Base-by-base conservation (phyloP, 176 grass and related monocot species). In the Areca catechu region DNA sequence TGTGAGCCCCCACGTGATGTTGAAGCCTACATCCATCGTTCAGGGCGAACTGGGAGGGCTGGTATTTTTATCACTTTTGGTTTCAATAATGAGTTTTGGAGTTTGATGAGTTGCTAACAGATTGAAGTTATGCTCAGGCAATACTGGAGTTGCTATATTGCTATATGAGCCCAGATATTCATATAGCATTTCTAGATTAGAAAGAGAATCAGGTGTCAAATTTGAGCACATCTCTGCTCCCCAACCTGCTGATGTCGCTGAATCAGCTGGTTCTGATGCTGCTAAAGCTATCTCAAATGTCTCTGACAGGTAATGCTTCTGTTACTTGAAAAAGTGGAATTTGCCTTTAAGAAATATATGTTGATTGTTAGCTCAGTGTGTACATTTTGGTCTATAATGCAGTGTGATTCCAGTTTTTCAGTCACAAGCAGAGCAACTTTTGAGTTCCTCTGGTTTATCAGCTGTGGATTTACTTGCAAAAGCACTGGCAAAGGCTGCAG, bases 11-110 rank as follows among this genome's bases (percentile, higher is more conserved):
- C 93, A 54, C 88, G 84, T 61, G 93, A 98, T 73, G 87, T 98
- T 73, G 93, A 98, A 88, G 93, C 87, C 57, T 98, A 98, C 60
- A 98, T 98, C 30, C 93, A 98, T 70, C 81, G 87, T 19, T 98
- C 93, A 49, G 87, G 87, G 16, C 87, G 93, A 53, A 98, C 93
- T 70, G 93, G 93, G 37, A 88, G 93, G 68, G 93, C 93, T 60
- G 93, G 89, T 95, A 68, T 21, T 37, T 56, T 47, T 58, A 29
- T 18, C 43, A 57, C 12, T 70, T 12, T 20, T 74, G 20, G 9
- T 9, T 34, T 34, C 30, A 66, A 23, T 47, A 48, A 57, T 50
- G 24, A 43, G 49, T 50, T 16, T 21, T 65, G 20, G 24, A 34
- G 19, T 53, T 25, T 25, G 61, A 28, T 22, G 17, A 34, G 0